These are phyloP conservation scores for Trichophyton benhamiae DNA, from an alignment of 2,329 filamentous ascomycete species.

Conservation along the genomic window DNA sequence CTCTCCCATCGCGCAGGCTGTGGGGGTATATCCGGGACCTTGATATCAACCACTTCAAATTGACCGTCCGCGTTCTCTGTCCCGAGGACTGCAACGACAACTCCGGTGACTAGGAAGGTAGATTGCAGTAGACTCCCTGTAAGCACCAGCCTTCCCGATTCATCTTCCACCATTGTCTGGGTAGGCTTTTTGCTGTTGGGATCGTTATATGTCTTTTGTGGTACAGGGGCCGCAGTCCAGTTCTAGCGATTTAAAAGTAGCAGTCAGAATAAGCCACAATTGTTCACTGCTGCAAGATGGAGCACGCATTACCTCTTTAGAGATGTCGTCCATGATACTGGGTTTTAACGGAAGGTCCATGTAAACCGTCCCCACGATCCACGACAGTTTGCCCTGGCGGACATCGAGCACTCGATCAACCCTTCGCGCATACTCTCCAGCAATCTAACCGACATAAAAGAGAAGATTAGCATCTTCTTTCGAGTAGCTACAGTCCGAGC, in stretches of 20 bases:
- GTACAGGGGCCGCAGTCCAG: conserved; percentile 74
- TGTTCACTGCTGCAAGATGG: conserved; percentile 6
- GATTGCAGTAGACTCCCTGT: conserved; percentile 57
- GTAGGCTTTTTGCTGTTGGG: conserved; percentile 35
- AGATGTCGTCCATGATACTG: conserved; percentile 87
- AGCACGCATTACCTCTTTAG: conserved; percentile 62
- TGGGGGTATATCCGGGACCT: conserved; percentile 71
- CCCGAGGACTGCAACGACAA: conserved; percentile 85
- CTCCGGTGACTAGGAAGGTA: conserved; percentile 74
- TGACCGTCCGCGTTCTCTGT: conserved; percentile 87
- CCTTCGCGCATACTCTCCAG: conserved; percentile 58
- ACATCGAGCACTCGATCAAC: conserved; percentile 91
- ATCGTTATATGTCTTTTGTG: conserved; percentile 63
- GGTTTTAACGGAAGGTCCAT: conserved; percentile 97
- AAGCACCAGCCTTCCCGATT: conserved; percentile 75
- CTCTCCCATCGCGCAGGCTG: conserved; percentile 72
- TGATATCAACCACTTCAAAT: conserved; percentile 82
- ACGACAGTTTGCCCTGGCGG: conserved; percentile 86
- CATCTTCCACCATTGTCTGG: conserved; percentile 80
- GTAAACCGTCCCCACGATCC: conserved; percentile 88
- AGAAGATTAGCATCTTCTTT: not conserved
- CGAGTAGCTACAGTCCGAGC: not conserved
- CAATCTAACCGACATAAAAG: conserved; percentile 41
- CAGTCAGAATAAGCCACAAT: not conserved
- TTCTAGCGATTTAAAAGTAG: conserved; percentile 41